Evolutionary conservation across 768 basidiomycete genomes (phyloP).

Genomic region (Amanita fuliginea): DNA sequence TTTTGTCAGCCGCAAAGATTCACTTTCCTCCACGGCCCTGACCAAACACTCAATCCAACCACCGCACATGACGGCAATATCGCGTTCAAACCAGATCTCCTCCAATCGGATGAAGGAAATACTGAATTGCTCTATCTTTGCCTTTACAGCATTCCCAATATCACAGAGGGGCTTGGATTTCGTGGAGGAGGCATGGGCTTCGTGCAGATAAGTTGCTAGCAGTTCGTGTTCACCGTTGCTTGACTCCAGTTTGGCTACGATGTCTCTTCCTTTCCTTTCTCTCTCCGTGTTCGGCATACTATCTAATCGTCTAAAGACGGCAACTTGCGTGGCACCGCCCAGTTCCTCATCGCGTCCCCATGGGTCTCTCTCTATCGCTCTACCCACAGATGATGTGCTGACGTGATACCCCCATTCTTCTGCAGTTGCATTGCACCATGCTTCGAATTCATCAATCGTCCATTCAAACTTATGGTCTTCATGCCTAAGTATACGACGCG

Average conservation of each 20-base stretch:
- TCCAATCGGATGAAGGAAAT: conserved; percentile 38
- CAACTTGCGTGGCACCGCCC: conserved; percentile 60
- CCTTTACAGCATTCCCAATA: conserved; percentile 38
- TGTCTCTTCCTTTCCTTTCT: conserved; percentile 25
- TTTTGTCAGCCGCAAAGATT: conserved; percentile 26
- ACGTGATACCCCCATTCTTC: conserved; percentile 66
- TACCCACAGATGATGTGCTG: conserved; percentile 47
- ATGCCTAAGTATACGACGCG: conserved; percentile 68
- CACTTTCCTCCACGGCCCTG: conserved; percentile 31
- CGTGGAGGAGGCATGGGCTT: conserved; percentile 35
- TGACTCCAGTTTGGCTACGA: conserved; percentile 16
- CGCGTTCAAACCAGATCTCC: conserved; percentile 38
- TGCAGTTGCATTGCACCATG: conserved; percentile 49
- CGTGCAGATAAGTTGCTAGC: conserved; percentile 35
- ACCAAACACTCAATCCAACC: conserved; percentile 51
- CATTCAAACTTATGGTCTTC: conserved; percentile 86
- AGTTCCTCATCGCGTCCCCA: conserved; percentile 61
- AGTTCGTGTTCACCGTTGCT: conserved; percentile 29
- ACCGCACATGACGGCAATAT: conserved; percentile 39
- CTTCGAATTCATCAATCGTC: conserved; percentile 62
- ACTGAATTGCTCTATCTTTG: conserved; percentile 43
- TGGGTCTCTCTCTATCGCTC: conserved; percentile 45
- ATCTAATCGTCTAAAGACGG: conserved; percentile 45
- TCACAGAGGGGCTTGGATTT: conserved; percentile 29
- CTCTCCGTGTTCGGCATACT: conserved; percentile 18